A percentile compares a stretch with the other conserved stretches of the same genome.
Evolutionary conservation across 1,284 basidiomycete genomes (phyloP).

Genomic region (Puccinia triticina): DNA sequence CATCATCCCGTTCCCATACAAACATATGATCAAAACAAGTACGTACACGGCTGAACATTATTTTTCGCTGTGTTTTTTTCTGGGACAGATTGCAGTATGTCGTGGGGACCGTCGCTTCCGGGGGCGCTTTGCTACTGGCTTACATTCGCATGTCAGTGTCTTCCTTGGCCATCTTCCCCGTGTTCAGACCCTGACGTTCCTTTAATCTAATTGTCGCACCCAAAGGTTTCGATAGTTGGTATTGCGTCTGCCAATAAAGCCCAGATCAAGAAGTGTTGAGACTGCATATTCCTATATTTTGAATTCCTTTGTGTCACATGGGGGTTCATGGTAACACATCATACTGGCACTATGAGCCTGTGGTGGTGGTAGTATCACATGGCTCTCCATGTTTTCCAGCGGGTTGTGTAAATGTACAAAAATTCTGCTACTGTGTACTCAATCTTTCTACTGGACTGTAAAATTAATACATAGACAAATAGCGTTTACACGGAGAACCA

Average conservation of each 20-base stretch:
- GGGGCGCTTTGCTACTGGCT: slow-evolving; percentile 43
- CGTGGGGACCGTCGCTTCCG: slow-evolving; percentile 48
- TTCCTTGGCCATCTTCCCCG: background rate
- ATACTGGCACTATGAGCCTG: too few relatives aligned
- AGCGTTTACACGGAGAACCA: too few relatives aligned
- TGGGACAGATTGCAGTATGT: slow-evolving; percentile 45
- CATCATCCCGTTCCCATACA: background rate
- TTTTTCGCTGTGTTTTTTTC: background rate
- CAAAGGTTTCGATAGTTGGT: slow-evolving; percentile 24
- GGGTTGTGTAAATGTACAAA: too few relatives aligned
- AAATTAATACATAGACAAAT: too few relatives aligned
- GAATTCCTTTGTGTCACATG: too few relatives aligned
- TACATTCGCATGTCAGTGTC: slow-evolving; percentile 48
- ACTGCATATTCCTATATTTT: background rate
- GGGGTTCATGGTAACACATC: too few relatives aligned
- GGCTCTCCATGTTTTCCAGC: too few relatives aligned
- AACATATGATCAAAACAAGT: background rate
- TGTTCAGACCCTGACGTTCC: background rate
- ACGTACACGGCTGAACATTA: background rate
- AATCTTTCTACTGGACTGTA: too few relatives aligned
- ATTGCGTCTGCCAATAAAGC: background rate
- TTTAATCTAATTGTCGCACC: background rate
- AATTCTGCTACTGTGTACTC: too few relatives aligned
- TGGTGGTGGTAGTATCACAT: too few relatives aligned
- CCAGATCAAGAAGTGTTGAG: background rate